phyloP scores from a whole-genome alignment of 148 eudicot species.

The Limonium bicolor region DNA sequence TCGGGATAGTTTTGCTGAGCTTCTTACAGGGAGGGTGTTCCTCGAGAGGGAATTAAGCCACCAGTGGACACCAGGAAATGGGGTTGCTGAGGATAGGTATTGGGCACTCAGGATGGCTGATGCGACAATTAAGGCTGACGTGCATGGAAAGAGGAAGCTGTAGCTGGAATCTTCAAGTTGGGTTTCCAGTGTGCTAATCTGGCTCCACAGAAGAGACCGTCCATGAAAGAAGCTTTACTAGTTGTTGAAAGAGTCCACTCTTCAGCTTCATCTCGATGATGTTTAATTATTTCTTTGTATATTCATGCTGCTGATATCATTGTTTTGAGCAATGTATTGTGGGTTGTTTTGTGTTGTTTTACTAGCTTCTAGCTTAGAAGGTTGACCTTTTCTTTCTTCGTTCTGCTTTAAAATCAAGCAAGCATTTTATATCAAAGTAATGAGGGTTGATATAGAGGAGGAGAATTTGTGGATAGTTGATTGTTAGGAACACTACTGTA shows the following conservation, averaged over 20 bases:
- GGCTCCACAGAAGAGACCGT: conserved; percentile 72
- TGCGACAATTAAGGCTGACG: conserved; percentile 53
- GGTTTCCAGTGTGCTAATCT: conserved; percentile 75
- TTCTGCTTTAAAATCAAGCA: too few species aligned
- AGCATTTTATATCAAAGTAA: too few species aligned
- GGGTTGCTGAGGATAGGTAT: conserved; percentile 30
- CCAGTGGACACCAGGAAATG: conserved; percentile 40
- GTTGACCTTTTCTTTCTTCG: too few species aligned
- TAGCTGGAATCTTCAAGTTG: conserved; percentile 47
- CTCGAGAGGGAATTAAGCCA: conserved; percentile 51
- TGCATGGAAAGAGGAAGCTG: conserved; percentile 51
- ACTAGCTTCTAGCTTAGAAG: too few species aligned
- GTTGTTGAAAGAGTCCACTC: conserved; percentile 60
- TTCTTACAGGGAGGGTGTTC: conserved; percentile 62
- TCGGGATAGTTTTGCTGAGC: conserved; percentile 74
- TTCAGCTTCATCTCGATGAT: conserved; percentile 16
- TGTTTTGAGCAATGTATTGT: too few species aligned
- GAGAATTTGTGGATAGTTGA: too few species aligned
- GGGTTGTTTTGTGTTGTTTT: too few species aligned
- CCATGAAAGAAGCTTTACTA: conserved; percentile 73
- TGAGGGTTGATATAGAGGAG: too few species aligned
- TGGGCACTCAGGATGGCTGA: conserved; percentile 69
- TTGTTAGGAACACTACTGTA: too few species aligned
- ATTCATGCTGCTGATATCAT: too few species aligned
- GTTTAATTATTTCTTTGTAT: too few species aligned